These are phyloP conservation scores for Abrus pulchellus DNA, from an alignment of 306 rosid species.

Conservation along the genomic window DNA sequence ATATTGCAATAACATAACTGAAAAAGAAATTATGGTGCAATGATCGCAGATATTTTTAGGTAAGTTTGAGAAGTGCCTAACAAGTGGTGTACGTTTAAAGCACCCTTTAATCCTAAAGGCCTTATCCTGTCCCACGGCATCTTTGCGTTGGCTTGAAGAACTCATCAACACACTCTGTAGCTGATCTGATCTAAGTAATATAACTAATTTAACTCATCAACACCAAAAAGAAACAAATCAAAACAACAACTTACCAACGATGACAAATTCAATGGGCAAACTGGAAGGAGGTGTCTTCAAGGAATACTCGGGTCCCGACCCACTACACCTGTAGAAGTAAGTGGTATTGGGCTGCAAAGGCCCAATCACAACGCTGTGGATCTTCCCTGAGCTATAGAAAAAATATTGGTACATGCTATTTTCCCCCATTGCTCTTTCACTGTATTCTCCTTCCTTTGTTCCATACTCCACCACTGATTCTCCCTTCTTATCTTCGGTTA, in stretches of 20 bases:
- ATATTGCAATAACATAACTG: no score
- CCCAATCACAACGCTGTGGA: constrained; percentile 53
- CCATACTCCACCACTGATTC: constrained; percentile 57
- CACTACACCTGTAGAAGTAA: constrained; percentile 57
- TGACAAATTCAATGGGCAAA: constrained; percentile 72
- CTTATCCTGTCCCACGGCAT: neutral
- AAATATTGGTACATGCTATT: constrained; percentile 48
- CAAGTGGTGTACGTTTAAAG: constrained; percentile 14
- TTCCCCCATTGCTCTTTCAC: constrained; percentile 30
- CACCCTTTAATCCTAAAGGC: neutral
- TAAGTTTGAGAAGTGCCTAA: neutral
- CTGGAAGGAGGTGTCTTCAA: constrained; percentile 68
- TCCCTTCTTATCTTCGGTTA: constrained; percentile 55
- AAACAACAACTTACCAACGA: constrained; percentile 62
- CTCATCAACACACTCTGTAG: neutral
- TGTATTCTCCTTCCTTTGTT: constrained; percentile 48
- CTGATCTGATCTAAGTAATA: neutral
- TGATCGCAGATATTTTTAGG: neutral
- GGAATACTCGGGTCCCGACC: constrained; percentile 64
- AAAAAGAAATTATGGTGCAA: neutral
- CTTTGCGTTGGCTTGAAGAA: constrained; percentile 42
- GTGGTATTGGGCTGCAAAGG: constrained; percentile 49
- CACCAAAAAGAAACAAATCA: neutral
- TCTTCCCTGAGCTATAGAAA: constrained; percentile 51
- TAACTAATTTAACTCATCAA: neutral